A percentile compares a stretch with the other conserved stretches of the same genome.
These are phyloP conservation scores for Russula vinacea DNA, from an alignment of 768 basidiomycete genomes.

Conservation along the genomic window DNA sequence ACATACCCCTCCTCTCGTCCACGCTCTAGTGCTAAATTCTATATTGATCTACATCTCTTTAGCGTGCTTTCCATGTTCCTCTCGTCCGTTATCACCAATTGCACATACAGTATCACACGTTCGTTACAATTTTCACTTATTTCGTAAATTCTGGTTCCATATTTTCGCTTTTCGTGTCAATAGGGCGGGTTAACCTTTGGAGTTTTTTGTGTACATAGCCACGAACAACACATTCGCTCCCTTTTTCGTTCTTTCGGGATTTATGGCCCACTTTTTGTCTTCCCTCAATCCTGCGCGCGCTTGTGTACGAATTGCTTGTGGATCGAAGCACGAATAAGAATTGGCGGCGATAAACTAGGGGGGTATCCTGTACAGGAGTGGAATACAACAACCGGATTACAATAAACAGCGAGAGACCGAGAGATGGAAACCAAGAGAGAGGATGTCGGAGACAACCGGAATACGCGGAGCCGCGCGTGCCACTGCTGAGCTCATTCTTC, in stretches of 20 bases:
- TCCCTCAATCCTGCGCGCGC: neutral
- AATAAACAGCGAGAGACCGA: neutral
- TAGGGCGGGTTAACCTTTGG: neutral
- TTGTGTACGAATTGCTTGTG: slow-evolving; percentile 6
- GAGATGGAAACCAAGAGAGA: too few relatives aligned
- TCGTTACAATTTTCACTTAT: slow-evolving; percentile 19
- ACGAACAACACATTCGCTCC: neutral
- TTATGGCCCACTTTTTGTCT: neutral
- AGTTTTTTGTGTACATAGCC: neutral
- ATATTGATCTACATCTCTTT: slow-evolving; percentile 8
- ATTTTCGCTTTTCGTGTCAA: neutral
- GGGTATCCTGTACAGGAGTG: neutral
- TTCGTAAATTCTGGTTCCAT: neutral
- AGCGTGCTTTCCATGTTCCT: slow-evolving; percentile 10
- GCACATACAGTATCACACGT: slow-evolving; percentile 9
- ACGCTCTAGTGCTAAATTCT: slow-evolving; percentile 11
- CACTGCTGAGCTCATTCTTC: slow-evolving; percentile 9
- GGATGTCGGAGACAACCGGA: too few relatives aligned
- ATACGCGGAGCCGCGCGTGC: neutral
- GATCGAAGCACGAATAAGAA: neutral
- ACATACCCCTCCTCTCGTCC: slow-evolving; percentile 11
- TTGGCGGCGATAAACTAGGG: neutral
- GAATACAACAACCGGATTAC: neutral
- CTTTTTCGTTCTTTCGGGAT: neutral
- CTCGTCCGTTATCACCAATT: neutral